A percentile compares a stretch with the other conserved stretches of the same genome.
These are phyloP conservation scores for Penicillium fimorum DNA, from an alignment of 495 filamentous ascomycete species.

Conservation along the genomic window DNA sequence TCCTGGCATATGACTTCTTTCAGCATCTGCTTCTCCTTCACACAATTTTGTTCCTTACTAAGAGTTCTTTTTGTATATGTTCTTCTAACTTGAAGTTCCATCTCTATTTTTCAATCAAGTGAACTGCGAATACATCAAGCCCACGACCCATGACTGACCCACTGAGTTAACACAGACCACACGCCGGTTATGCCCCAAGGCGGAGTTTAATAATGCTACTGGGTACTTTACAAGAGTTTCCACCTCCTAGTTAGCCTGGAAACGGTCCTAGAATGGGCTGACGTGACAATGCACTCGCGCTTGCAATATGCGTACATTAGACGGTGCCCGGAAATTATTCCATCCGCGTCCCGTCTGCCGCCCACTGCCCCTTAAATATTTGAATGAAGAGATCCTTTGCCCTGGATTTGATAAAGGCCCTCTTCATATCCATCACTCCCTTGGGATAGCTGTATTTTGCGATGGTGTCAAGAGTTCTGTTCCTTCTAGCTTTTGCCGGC, in stretches of 20 bases:
- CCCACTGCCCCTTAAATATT: neutral
- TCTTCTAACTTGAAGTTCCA: no score
- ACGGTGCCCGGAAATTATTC: neutral
- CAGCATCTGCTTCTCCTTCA: no score
- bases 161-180: neutral
- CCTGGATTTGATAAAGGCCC: neutral
- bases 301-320: neutral
- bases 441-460: neutral
- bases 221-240: neutral
- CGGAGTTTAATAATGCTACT: neutral
- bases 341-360: neutral
- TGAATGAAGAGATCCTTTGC: neutral
- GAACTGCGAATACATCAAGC: no score
- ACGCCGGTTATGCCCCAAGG: neutral
- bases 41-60: no score
- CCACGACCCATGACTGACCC: no score
- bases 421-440: neutral
- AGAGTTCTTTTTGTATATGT: no score
- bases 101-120: no score
- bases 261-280: neutral
- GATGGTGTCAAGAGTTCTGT: slow-evolving; percentile 1
- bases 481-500: slow-evolving; percentile 1
- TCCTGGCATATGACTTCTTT: no score
- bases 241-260: neutral
- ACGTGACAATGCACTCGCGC: neutral